phyloP scores from a whole-genome alignment of 345 rosid species.

The Populus pruinosa region DNA sequence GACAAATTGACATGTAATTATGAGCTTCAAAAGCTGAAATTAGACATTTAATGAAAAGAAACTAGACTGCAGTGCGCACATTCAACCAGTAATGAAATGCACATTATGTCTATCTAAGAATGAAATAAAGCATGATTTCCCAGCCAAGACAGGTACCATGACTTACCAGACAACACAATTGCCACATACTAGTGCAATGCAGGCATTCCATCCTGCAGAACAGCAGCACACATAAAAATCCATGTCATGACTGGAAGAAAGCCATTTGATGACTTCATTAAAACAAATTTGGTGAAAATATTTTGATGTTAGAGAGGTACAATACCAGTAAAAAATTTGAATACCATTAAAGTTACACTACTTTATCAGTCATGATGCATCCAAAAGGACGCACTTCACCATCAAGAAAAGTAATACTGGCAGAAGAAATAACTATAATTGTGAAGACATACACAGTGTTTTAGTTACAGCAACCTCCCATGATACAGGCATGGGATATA shows the following conservation, averaged over 20 bases:
- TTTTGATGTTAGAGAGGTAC: neutral
- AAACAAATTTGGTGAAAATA: neutral
- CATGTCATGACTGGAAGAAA: constrained; percentile 1
- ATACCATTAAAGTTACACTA: neutral
- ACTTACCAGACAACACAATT: constrained; percentile 95
- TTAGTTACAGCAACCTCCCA: neutral
- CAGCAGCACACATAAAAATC: constrained; percentile 8
- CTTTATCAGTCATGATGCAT: neutral
- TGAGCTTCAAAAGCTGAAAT: neutral
- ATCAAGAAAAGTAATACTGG: neutral
- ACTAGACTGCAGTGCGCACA: neutral
- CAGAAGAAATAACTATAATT: neutral
- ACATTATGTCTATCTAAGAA: neutral
- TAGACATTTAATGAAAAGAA: neutral
- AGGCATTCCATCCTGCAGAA: constrained; percentile 92
- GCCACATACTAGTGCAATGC: constrained; percentile 94
- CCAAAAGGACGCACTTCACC: neutral
- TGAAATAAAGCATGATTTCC: neutral
- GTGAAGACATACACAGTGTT: neutral
- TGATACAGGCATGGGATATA: neutral
- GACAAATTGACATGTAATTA: neutral
- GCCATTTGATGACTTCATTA: neutral
- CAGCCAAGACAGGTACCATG: neutral
- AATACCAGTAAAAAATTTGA: neutral
- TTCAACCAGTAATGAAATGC: neutral